Percentiles rank a stretch among this genome's conserved stretches.
phyloP scores from a whole-genome alignment of 495 filamentous ascomycete genomes.

The Acidomyces sp. region DNA sequence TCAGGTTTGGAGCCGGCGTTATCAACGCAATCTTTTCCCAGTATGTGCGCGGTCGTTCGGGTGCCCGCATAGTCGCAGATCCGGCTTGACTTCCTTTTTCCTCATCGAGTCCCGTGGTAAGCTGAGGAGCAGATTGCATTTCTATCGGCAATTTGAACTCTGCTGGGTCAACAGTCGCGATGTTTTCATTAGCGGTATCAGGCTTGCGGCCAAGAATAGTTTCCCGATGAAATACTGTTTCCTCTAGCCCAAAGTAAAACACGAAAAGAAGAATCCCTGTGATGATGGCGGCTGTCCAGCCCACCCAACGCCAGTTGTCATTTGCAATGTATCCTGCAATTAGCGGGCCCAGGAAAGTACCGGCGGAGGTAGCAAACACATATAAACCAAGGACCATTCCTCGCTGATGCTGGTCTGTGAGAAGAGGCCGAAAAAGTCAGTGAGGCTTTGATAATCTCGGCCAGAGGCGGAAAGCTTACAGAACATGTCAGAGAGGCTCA shows the following conservation, averaged over 20 bases:
- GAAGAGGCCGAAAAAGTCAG: too few relatives aligned
- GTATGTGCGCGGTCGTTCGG: too few relatives aligned
- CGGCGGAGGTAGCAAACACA: conserved; percentile 11
- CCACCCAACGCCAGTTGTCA: conserved; percentile 27
- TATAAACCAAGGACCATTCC: conserved; percentile 5
- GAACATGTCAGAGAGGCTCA: conserved; percentile 5
- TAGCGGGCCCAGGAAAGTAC: conserved; percentile 27
- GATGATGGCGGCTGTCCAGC: conserved; percentile 27
- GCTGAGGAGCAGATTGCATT: background rate
- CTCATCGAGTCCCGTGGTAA: background rate
- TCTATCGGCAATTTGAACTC: background rate
- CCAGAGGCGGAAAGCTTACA: too few relatives aligned
- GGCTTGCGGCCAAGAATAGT: background rate
- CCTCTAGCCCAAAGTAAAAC: conserved; percentile 13
- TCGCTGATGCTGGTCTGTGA: conserved; percentile 11
- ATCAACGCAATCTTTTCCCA: conserved; percentile 2
- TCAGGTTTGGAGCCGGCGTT: conserved; percentile 5
- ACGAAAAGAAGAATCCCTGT: conserved; percentile 19
- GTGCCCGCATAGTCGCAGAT: too few relatives aligned
- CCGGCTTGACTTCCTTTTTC: too few relatives aligned
- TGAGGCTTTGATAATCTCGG: too few relatives aligned
- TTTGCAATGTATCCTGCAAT: conserved; percentile 23
- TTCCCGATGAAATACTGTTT: conserved; percentile 4
- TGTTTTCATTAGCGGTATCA: background rate
- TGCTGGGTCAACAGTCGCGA: background rate